Percentiles rank a stretch among this genome's conserved stretches.
Conservation (phyloP, 345 rosid genomes). For the Euphorbia lathyris region DNA sequence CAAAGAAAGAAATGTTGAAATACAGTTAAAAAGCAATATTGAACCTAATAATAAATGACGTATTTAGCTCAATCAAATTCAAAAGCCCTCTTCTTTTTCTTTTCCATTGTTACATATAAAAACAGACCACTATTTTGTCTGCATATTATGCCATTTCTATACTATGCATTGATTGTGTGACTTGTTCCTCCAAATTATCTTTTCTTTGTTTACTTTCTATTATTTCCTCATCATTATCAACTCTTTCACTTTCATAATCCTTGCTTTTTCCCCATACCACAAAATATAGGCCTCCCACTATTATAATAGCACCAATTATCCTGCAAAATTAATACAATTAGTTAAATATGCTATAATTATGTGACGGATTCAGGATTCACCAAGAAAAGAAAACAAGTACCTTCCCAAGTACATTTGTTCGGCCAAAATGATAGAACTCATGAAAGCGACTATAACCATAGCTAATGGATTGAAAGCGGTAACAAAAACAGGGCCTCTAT, state of each 20-base stretch:
- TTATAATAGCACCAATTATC: slow-evolving; percentile 70
- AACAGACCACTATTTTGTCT: no score
- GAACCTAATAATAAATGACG: no score
- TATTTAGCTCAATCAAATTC: no score
- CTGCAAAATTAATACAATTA: slow-evolving; percentile 34
- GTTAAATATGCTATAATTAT: neutral
- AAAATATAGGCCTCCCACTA: slow-evolving; percentile 71
- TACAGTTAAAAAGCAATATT: no score
- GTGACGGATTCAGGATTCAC: no score
- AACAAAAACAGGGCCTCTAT: slow-evolving; percentile 87
- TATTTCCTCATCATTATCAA: slow-evolving; percentile 15
- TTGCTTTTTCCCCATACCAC: slow-evolving; percentile 88
- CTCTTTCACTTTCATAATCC: slow-evolving; percentile 39
- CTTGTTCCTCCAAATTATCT: slow-evolving; percentile 30
- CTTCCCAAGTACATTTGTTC: slow-evolving; percentile 89
- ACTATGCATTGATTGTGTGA: slow-evolving; percentile 19
- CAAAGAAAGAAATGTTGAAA: no score
- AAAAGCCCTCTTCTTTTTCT: no score
- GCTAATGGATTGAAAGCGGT: slow-evolving; percentile 74
- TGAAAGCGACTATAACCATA: slow-evolving; percentile 76
- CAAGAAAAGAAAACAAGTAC: slow-evolving; percentile 33
- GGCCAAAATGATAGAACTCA: slow-evolving; percentile 67
- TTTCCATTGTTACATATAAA: neutral
- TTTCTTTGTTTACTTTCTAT: slow-evolving; percentile 25
- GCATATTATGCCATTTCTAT: neutral